Evolutionary conservation across 164 flowering plant species (phyloP).

Genomic region (Taxillus chinensis): DNA sequence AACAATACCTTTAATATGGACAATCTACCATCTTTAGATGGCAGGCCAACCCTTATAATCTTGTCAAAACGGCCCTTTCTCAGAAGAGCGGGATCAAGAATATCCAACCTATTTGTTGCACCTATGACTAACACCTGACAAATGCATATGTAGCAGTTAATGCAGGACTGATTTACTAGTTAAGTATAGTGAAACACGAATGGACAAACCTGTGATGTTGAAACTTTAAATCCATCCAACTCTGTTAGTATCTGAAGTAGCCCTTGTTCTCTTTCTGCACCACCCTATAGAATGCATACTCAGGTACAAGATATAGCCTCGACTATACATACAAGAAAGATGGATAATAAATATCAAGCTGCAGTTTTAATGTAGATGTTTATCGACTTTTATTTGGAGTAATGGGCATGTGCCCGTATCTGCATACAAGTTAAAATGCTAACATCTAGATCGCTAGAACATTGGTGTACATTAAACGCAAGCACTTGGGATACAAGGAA

Average conservation of each 20-base stretch:
- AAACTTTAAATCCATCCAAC: conserved; percentile 95
- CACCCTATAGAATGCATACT: conserved; percentile 50
- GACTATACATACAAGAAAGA: background rate
- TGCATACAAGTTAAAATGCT: no score
- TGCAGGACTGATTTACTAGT: background rate
- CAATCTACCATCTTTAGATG: conserved; percentile 86
- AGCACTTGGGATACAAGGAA: no score
- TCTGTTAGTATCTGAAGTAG: conserved; percentile 93
- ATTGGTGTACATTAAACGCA: no score
- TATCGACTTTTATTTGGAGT: no score
- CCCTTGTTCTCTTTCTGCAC: conserved; percentile 98
- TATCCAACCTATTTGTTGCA: conserved; percentile 93
- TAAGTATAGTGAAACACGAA: background rate
- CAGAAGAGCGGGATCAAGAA: conserved; percentile 93
- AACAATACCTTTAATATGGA: conserved; percentile 73
- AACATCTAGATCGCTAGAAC: no score
- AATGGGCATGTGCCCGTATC: no score
- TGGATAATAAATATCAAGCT: background rate
- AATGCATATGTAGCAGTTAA: conserved; percentile 16
- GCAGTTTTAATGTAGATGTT: background rate
- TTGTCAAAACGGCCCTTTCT: conserved; percentile 98
- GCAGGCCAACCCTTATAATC: conserved; percentile 92
- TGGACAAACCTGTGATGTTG: conserved; percentile 65
- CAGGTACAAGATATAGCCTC: conserved; percentile 1
- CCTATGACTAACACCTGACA: conserved; percentile 89